Evolutionary conservation across 257 asterid species (phyloP).

Genomic region (Ilex aquifolium): DNA sequence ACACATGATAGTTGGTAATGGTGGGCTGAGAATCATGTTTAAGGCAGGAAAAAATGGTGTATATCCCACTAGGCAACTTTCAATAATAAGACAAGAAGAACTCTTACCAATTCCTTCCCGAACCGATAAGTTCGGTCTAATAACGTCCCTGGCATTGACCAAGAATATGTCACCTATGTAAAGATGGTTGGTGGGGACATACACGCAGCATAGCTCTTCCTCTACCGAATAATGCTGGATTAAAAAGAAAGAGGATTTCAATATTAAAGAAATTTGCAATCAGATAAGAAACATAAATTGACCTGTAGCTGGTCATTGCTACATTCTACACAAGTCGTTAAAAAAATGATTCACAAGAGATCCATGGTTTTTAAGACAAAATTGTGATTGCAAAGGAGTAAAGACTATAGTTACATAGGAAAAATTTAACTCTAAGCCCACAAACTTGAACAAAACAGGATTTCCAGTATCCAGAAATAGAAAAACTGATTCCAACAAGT

Average conservation of each 20-base stretch:
- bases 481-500: too few relatives aligned
- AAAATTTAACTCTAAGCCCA: too few relatives aligned
- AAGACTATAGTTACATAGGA: too few relatives aligned
- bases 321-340: too few relatives aligned
- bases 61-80: not conserved
- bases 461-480: too few relatives aligned
- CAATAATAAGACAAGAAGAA: not conserved
- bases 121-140: conserved; percentile 63
- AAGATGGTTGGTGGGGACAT: conserved; percentile 72
- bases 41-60: not conserved
- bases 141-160: conserved; percentile 54
- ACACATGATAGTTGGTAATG: not conserved
- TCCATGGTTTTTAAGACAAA: too few relatives aligned
- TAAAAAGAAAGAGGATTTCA: not conserved
- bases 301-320: too few relatives aligned
- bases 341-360: too few relatives aligned
- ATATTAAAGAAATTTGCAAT: not conserved
- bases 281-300: not conserved
- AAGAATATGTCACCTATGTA: conserved; percentile 66
- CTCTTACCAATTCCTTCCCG: conserved; percentile 66
- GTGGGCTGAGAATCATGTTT: not conserved
- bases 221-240: conserved; percentile 52
- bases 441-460: too few relatives aligned
- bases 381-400: too few relatives aligned
- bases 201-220: conserved; percentile 65